A percentile compares a stretch with the other conserved stretches of the same genome.
Conservation (phyloP, 495 filamentous ascomycete species). For the Lasiosphaeria ovina region DNA sequence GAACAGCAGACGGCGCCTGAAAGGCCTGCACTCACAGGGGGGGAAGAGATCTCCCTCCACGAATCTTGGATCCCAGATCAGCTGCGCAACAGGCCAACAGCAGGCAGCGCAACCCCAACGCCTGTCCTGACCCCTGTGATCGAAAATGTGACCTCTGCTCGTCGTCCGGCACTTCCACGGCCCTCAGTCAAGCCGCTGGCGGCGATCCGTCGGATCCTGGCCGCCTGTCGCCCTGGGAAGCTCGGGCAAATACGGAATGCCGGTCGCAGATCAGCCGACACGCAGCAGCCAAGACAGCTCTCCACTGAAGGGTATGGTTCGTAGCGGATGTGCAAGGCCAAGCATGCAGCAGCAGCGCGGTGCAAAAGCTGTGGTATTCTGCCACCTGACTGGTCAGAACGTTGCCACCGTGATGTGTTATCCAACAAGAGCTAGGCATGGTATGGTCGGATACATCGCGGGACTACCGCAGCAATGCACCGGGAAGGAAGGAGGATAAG, state of each 20-base stretch:
- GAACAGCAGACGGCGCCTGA: conserved; percentile 12
- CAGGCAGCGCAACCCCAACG: conserved; percentile 1
- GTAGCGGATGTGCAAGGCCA: conserved; percentile 3
- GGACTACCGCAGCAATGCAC: neutral
- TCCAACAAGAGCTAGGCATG: neutral
- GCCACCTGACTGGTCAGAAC: conserved; percentile 14
- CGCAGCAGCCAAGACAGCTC: neutral
- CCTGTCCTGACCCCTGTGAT: conserved; percentile 32
- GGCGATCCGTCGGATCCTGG: conserved; percentile 19
- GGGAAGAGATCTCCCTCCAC: conserved; percentile 28
- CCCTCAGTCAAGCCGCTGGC: conserved; percentile 16
- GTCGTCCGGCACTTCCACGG: conserved; percentile 30
- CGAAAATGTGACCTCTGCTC: conserved; percentile 17
- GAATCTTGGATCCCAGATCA: conserved; percentile 33
- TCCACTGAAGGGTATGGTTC: conserved; percentile 5
- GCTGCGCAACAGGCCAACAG: conserved; percentile 21
- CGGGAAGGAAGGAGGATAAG: too few species aligned
- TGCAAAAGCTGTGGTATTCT: conserved; percentile 6
- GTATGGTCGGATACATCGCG: too few species aligned
- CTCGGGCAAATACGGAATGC: neutral
- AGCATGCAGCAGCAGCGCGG: conserved; percentile 11
- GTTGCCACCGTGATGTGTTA: conserved; percentile 1
- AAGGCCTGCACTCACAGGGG: conserved; percentile 22
- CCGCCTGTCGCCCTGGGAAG: neutral
- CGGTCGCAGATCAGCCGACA: conserved; percentile 18